Conservation (phyloP, 1,284 basidiomycete genomes). For the Anthracocystis panici-leucophaei region DNA sequence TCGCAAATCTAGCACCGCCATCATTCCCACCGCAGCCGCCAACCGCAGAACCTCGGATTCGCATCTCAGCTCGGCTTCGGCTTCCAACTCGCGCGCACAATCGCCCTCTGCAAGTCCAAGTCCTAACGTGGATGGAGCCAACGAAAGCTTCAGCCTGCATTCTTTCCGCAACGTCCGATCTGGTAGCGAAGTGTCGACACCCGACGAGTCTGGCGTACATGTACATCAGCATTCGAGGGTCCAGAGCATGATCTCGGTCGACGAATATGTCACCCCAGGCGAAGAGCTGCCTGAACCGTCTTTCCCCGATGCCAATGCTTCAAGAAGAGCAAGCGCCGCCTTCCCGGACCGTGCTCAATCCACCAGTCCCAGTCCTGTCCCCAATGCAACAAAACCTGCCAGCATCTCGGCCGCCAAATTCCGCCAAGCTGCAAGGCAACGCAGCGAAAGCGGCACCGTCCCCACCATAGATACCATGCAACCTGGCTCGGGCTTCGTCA, state of each 20-base stretch:
- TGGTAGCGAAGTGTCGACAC: conserved; percentile 32
- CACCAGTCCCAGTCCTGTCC: conserved; percentile 21
- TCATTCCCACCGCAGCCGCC: neutral
- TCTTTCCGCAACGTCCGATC: conserved; percentile 53
- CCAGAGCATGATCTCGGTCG: conserved; percentile 45
- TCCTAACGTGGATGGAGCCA: conserved; percentile 14
- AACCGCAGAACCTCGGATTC: conserved; percentile 26
- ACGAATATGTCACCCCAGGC: conserved; percentile 47
- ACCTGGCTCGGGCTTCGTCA: conserved; percentile 19
- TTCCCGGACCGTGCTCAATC: conserved; percentile 17
- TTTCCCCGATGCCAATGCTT: conserved; percentile 6
- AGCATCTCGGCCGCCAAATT: conserved; percentile 55
- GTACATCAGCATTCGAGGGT: conserved; percentile 28
- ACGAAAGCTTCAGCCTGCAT: conserved; percentile 45
- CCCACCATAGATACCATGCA: conserved; percentile 32
- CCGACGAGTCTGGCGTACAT: conserved; percentile 19
- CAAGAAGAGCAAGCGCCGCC: conserved; percentile 8
- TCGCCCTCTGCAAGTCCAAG: conserved; percentile 32
- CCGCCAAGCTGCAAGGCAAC: conserved; percentile 42
- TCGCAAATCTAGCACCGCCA: conserved; percentile 16
- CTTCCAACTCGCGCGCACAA: conserved; percentile 28
- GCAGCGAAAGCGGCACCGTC: conserved; percentile 40
- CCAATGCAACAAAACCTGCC: conserved; percentile 23
- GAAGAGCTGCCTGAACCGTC: conserved; percentile 45
- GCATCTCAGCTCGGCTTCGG: conserved; percentile 14